phyloP scores from a whole-genome alignment of 768 basidiomycete genomes.

The Macrolepiota albuminosa region DNA sequence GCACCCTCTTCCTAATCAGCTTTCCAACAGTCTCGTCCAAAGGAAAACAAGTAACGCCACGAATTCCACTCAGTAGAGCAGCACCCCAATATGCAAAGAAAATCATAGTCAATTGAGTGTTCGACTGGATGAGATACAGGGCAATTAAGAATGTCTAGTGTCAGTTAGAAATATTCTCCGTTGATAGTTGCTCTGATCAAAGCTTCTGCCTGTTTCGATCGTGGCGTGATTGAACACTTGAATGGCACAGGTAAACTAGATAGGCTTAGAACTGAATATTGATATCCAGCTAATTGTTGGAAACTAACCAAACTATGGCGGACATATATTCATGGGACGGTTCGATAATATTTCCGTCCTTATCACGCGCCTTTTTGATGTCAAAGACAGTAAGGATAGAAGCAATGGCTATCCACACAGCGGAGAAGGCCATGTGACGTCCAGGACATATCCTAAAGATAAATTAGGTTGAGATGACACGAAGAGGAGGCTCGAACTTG shows the following conservation, averaged over 20 bases:
- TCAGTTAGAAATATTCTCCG: neutral
- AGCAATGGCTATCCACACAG: conserved; percentile 5
- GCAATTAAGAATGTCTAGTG: no score
- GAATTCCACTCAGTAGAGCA: no score
- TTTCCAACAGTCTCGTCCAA: no score
- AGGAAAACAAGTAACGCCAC: no score
- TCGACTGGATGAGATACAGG: no score
- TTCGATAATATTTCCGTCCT: conserved; percentile 15
- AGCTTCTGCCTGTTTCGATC: neutral
- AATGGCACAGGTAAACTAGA: neutral
- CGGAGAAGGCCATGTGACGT: conserved; percentile 25
- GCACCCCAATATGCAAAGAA: no score
- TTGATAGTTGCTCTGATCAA: neutral
- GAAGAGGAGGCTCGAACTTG: neutral
- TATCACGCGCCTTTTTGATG: conserved; percentile 17
- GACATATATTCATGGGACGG: conserved; percentile 9
- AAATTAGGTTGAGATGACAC: neutral
- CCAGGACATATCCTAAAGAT: conserved; percentile 26
- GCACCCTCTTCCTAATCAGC: no score
- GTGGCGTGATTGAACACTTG: neutral
- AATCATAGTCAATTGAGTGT: no score
- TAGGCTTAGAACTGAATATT: neutral
- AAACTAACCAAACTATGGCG: conserved; percentile 8
- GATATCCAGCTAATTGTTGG: neutral
- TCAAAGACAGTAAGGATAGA: conserved; percentile 26